phyloP scores from a whole-genome alignment of 176 grass and related monocot species.

The Canna indica region DNA sequence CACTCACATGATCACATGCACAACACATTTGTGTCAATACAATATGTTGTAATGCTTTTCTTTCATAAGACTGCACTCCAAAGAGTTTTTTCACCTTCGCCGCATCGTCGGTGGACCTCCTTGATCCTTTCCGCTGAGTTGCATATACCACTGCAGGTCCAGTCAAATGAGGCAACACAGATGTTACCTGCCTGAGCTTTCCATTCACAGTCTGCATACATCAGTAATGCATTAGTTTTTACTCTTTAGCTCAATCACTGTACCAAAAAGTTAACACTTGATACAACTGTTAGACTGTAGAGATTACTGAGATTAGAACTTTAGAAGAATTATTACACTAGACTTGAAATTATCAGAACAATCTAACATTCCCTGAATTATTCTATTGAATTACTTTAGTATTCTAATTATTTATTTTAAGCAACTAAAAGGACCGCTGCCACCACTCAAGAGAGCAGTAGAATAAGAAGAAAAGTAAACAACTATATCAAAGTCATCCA shows the following conservation, averaged over 20 bases:
- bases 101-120: neutral
- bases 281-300: too few species aligned
- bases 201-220: neutral
- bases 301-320: too few species aligned
- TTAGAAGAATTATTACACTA: neutral
- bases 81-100: neutral
- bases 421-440: too few species aligned
- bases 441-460: too few species aligned
- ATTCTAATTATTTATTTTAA: too few species aligned
- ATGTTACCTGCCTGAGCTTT: slow-evolving; percentile 1
- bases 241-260: neutral
- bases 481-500: too few species aligned
- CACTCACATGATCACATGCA: neutral
- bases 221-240: neutral
- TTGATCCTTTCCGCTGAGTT: neutral
- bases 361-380: neutral
- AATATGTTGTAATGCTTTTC: neutral
- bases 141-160: neutral
- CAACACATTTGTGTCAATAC: neutral
- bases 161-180: slow-evolving; percentile 1
- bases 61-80: neutral
- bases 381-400: too few species aligned
- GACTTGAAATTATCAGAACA: neutral
- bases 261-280: too few species aligned
- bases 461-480: too few species aligned